Evolutionary conservation across 768 basidiomycete species (phyloP).

Genomic region (Pleurotus ostreatus): DNA sequence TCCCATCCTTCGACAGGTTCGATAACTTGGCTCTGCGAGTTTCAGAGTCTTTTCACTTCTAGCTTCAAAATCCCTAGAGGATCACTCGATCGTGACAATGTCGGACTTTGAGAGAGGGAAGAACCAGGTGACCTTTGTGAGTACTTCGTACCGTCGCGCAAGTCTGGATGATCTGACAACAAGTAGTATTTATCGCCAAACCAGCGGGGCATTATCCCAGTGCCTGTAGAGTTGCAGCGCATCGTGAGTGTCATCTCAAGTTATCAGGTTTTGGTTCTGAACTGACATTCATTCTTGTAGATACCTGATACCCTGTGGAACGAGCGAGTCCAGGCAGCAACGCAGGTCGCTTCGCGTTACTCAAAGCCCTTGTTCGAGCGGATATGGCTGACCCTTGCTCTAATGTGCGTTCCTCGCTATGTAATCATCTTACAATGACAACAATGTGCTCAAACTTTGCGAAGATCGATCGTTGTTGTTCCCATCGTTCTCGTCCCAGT

Average conservation of each 20-base stretch:
- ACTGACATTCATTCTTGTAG: slow-evolving; percentile 17
- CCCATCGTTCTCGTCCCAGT: slow-evolving; percentile 35
- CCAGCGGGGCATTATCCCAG: slow-evolving; percentile 19
- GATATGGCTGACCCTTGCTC: slow-evolving; percentile 30
- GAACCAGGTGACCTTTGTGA: slow-evolving; percentile 2
- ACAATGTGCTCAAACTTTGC: not conserved
- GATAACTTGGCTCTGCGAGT: slow-evolving; percentile 14
- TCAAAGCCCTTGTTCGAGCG: slow-evolving; percentile 42
- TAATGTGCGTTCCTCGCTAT: slow-evolving; percentile 30
- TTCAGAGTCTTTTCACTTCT: slow-evolving; percentile 11
- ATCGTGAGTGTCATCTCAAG: slow-evolving; percentile 22
- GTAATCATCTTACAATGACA: not conserved
- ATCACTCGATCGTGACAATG: slow-evolving; percentile 8
- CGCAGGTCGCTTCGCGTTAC: slow-evolving; percentile 31
- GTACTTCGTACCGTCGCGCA: slow-evolving; percentile 6
- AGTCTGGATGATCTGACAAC: slow-evolving; percentile 10
- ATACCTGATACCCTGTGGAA: slow-evolving; percentile 42
- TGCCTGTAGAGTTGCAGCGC: slow-evolving; percentile 34
- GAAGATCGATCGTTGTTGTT: slow-evolving; percentile 33
- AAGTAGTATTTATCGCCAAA: slow-evolving; percentile 30
- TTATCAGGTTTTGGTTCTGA: not conserved
- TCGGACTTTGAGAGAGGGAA: slow-evolving; percentile 11
- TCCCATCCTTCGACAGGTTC: slow-evolving; percentile 19
- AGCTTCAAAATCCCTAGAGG: not conserved
- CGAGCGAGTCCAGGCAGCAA: slow-evolving; percentile 33